phyloP scores from a whole-genome alignment of 129 eudicot genomes.

The Flaveria robusta region DNA sequence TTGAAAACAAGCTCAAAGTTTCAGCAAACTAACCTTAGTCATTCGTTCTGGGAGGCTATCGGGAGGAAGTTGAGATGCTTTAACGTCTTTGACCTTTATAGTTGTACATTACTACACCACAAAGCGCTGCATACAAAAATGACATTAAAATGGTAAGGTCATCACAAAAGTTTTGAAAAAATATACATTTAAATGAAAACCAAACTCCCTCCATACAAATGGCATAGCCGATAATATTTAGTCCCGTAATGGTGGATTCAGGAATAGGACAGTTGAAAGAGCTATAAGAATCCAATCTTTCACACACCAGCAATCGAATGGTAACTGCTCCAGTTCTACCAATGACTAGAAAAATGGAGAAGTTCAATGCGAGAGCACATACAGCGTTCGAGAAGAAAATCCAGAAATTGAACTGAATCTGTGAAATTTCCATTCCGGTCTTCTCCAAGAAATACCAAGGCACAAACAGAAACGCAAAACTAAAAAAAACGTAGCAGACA shows the following conservation, averaged over 20 bases:
- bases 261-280: constrained; percentile 95
- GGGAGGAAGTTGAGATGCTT: constrained; percentile 57
- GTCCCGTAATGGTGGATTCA: constrained; percentile 79
- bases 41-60: constrained; percentile 70
- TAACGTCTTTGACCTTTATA: constrained; percentile 86
- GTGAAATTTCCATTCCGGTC: constrained; percentile 76
- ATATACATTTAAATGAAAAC: background rate
- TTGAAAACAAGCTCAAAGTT: background rate
- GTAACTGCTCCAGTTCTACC: constrained; percentile 99
- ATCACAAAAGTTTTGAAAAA: background rate
- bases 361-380: constrained; percentile 87
- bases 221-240: constrained; percentile 89
- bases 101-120: constrained; percentile 95
- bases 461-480: constrained; percentile 84
- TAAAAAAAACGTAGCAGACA: constrained; percentile 32
- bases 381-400: constrained; percentile 93
- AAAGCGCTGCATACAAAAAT: constrained; percentile 55
- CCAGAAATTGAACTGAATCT: constrained; percentile 87
- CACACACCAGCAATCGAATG: constrained; percentile 92
- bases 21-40: constrained; percentile 54
- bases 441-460: constrained; percentile 97
- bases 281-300: constrained; percentile 98
- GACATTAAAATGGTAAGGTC: background rate
- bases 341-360: constrained; percentile 90
- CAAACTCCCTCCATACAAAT: constrained; percentile 51